phyloP scores from a whole-genome alignment of 768 basidiomycete genomes.

The Sutorius australiensis region DNA sequence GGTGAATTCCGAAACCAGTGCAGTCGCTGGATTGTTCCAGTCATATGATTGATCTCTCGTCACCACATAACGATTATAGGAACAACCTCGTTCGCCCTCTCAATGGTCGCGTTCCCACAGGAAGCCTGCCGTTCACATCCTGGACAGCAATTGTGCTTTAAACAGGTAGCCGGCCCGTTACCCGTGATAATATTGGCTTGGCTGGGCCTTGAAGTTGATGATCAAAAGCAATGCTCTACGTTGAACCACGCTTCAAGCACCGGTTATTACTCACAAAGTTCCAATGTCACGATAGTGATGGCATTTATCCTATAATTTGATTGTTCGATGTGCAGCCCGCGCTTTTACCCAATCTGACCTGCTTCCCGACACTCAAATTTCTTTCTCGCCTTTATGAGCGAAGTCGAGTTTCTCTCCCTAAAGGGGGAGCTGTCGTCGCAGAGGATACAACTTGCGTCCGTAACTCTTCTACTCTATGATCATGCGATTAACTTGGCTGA shows the following conservation, averaged over 20 bases:
- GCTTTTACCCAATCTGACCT: background rate
- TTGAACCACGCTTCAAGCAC: background rate
- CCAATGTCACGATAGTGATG: background rate
- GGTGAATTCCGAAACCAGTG: background rate
- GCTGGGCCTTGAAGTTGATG: background rate
- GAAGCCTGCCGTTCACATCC: background rate
- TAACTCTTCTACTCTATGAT: constrained; percentile 13
- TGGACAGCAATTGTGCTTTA: background rate
- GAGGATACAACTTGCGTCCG: background rate
- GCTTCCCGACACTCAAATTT: background rate
- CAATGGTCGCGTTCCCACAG: background rate
- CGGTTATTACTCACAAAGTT: background rate
- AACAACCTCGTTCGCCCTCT: background rate
- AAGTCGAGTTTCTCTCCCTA: background rate
- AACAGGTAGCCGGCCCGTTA: background rate
- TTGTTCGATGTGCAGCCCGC: background rate
- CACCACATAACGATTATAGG: background rate
- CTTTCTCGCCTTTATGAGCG: background rate
- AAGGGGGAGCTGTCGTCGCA: background rate
- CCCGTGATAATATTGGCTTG: background rate
- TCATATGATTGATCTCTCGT: background rate
- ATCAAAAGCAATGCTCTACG: background rate
- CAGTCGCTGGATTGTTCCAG: background rate
- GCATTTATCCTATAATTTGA: background rate
- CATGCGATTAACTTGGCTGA: constrained; percentile 5